A percentile compares a stretch with the other conserved stretches of the same genome.
These are phyloP conservation scores for Pseudocercospora vitis DNA, from an alignment of 2,329 filamentous ascomycete genomes.

Conservation along the genomic window DNA sequence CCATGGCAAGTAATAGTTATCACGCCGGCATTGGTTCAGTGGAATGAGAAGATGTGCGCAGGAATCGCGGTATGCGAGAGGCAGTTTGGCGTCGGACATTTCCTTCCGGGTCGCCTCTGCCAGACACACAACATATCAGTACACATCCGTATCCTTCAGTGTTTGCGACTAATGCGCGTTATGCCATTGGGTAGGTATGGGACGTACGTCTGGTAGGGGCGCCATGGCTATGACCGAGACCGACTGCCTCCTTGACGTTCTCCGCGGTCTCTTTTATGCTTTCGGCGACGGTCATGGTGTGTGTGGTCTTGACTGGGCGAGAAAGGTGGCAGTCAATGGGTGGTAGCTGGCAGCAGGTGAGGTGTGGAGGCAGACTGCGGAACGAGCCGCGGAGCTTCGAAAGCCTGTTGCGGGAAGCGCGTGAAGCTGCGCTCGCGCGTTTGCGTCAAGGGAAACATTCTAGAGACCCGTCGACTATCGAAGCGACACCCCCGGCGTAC, in stretches of 20 bases:
- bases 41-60: conserved; percentile 94
- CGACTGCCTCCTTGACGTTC: conserved; percentile 48
- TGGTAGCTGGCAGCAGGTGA: conserved; percentile 4
- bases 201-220: conserved; percentile 38
- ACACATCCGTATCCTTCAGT: no score
- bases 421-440: not conserved
- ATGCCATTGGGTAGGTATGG: conserved; percentile 19
- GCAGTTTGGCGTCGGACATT: conserved; percentile 88
- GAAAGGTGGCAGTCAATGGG: no score
- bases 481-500: not conserved
- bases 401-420: not conserved
- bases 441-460: not conserved
- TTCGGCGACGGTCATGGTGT: conserved; percentile 41
- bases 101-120: conserved; percentile 84
- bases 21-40: conserved; percentile 88
- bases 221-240: conserved; percentile 43
- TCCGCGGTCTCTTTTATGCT: conserved; percentile 29
- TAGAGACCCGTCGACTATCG: not conserved
- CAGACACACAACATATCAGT: no score
- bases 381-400: not conserved
- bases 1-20: conserved; percentile 94
- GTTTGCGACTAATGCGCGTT: conserved; percentile 15
- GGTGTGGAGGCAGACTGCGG: not conserved
- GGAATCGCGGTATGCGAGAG: conserved; percentile 88
- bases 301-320: not conserved